A percentile compares a stretch with the other conserved stretches of the same genome.
These are phyloP conservation scores for Adenanthera pavonina DNA, from an alignment of 306 rosid species.

Conservation along the genomic window DNA sequence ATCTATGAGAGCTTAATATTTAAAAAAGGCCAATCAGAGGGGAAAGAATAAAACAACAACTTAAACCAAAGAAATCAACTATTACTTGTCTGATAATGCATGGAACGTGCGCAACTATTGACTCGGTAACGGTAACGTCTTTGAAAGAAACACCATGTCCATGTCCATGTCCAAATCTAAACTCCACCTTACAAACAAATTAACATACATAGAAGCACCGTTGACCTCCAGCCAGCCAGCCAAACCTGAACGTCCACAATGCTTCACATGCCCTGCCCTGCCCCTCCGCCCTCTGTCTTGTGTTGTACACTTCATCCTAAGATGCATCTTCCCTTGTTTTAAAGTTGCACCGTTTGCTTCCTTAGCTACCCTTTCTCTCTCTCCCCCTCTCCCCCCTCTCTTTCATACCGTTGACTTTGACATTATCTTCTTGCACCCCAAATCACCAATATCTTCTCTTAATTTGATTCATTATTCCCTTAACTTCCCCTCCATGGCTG, in stretches of 20 bases:
- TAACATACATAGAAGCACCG: slow-evolving; percentile 10
- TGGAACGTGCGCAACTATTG: slow-evolving; percentile 53
- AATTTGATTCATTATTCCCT: slow-evolving; percentile 28
- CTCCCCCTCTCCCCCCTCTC: background rate
- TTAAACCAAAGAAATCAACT: background rate
- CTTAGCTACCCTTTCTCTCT: slow-evolving; percentile 21
- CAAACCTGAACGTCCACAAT: slow-evolving; percentile 43
- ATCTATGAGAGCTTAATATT: background rate
- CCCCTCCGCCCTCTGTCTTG: slow-evolving; percentile 32
- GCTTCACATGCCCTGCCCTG: slow-evolving; percentile 50
- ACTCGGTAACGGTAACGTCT: slow-evolving; percentile 12
- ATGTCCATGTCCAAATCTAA: slow-evolving; percentile 2
- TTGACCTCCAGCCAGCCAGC: slow-evolving; percentile 53
- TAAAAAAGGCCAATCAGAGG: slow-evolving; percentile 4
- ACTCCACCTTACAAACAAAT: slow-evolving; percentile 20
- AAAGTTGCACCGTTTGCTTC: slow-evolving; percentile 39
- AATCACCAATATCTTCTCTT: slow-evolving; percentile 35
- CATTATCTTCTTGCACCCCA: slow-evolving; percentile 31
- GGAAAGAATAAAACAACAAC: slow-evolving; percentile 8
- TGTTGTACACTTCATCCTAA: slow-evolving; percentile 44
- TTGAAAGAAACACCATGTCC: slow-evolving; percentile 36
- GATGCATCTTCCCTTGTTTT: slow-evolving; percentile 50
- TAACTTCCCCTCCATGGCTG: slow-evolving; percentile 39
- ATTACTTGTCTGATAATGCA: slow-evolving; percentile 41
- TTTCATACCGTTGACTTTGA: slow-evolving; percentile 62